Conservation (phyloP, 2,329 filamentous ascomycete genomes). For the Penicillium sp. region DNA sequence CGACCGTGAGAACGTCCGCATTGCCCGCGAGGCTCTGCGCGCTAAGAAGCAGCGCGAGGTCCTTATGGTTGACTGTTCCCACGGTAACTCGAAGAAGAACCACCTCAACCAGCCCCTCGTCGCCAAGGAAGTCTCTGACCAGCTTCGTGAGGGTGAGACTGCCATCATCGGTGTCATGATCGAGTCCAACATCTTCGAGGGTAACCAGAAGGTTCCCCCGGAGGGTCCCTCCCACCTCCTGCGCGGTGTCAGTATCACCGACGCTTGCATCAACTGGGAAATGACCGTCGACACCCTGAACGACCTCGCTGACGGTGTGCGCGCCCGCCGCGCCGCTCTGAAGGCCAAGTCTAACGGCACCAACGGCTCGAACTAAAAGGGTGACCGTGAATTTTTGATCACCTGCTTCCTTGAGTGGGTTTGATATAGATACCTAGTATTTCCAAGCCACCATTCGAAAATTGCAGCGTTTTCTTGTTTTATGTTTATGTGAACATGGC, state of each 20-base stretch:
- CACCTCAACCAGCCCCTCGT: slow-evolving; percentile 97
- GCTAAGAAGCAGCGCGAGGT: slow-evolving; percentile 84
- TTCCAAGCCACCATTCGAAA: slow-evolving; percentile 11
- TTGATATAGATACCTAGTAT: slow-evolving; percentile 18
- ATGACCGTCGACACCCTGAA: slow-evolving; percentile 77
- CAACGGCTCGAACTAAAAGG: slow-evolving; percentile 27
- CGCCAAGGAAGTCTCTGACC: slow-evolving; percentile 74
- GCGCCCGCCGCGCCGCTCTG: slow-evolving; percentile 62
- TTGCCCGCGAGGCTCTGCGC: slow-evolving; percentile 71
- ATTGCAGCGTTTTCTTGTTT: slow-evolving; percentile 11
- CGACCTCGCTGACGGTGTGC: slow-evolving; percentile 79
- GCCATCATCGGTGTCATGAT: slow-evolving; percentile 97
- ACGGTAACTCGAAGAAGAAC: slow-evolving; percentile 97
- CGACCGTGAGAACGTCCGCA: slow-evolving; percentile 78
- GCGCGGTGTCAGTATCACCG: slow-evolving; percentile 91
- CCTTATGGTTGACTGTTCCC: slow-evolving; percentile 98
- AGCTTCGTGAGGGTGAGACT: slow-evolving; percentile 81
- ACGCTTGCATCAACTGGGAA: slow-evolving; percentile 95
- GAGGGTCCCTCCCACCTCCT: slow-evolving; percentile 76
- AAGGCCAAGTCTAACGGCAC: slow-evolving; percentile 30
- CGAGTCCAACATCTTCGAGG: slow-evolving; percentile 94
- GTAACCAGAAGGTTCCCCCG: slow-evolving; percentile 80
- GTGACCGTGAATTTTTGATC: neutral
- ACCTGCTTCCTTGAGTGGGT: slow-evolving; percentile 4
- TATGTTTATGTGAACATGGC: neutral